These are phyloP conservation scores for Emydomyces testavorans DNA, from an alignment of 2,329 filamentous ascomycete genomes.

Conservation along the genomic window DNA sequence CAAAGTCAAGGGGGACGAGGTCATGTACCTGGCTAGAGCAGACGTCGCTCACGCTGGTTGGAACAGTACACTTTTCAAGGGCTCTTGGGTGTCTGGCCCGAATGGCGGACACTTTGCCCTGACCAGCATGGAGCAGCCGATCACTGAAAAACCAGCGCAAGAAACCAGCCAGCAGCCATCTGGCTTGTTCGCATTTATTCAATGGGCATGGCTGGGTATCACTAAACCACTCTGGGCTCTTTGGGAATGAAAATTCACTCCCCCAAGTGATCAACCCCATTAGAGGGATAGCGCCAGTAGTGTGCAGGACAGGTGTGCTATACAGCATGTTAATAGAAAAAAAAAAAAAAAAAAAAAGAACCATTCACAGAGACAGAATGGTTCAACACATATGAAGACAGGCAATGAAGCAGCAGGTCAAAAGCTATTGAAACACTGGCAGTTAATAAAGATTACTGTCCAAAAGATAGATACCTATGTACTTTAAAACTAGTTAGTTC, in stretches of 20 bases:
- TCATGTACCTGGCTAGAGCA: background rate
- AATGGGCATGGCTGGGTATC: conserved; percentile 4
- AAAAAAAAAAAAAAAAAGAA: too few species aligned
- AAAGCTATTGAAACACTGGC: too few species aligned
- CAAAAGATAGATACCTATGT: too few species aligned
- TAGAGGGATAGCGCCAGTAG: too few species aligned
- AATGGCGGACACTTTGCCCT: background rate
- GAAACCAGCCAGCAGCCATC: background rate
- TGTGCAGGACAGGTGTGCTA: too few species aligned
- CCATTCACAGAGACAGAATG: too few species aligned
- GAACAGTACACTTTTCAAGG: background rate
- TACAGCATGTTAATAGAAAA: too few species aligned
- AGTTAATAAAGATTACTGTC: too few species aligned
- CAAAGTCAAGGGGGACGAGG: conserved; percentile 1
- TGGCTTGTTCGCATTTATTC: background rate
- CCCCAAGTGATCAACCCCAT: background rate
- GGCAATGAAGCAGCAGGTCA: too few species aligned
- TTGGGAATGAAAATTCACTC: background rate
- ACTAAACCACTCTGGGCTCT: conserved; percentile 1
- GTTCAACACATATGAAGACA: too few species aligned
- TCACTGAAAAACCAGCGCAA: background rate
- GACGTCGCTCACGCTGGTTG: conserved; percentile 1
- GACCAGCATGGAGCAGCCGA: background rate
- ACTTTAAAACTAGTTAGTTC: too few species aligned
- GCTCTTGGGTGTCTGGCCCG: conserved; percentile 1